Conservation (phyloP, 2,329 filamentous ascomycete genomes). For the Penicillium sp. region DNA sequence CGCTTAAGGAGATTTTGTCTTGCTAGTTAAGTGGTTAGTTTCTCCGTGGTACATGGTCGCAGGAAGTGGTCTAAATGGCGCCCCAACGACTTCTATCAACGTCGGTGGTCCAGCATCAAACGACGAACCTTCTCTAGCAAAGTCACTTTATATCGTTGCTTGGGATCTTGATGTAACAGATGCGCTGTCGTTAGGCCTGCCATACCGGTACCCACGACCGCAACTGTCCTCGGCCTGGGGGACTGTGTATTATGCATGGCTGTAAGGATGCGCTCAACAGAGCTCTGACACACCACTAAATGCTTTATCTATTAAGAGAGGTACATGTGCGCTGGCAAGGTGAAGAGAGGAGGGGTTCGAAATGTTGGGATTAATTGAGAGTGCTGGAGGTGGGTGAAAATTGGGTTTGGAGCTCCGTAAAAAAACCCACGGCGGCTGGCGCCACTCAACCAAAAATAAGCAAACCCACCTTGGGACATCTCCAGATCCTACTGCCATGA, state of each 20-base stretch:
- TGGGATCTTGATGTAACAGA: constrained; percentile 47
- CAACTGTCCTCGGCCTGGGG: constrained; percentile 34
- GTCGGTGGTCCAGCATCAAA: not conserved
- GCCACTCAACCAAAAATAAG: too few species aligned
- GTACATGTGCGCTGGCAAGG: too few species aligned
- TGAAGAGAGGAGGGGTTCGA: too few species aligned
- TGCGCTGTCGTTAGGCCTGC: constrained; percentile 54
- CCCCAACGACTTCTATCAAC: not conserved
- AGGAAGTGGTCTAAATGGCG: not conserved
- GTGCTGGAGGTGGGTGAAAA: too few species aligned
- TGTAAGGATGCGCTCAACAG: not conserved
- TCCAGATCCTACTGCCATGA: too few species aligned
- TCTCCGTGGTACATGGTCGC: not conserved
- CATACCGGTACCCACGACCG: constrained; percentile 55
- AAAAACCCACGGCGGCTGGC: too few species aligned
- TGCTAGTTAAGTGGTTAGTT: constrained; percentile 36
- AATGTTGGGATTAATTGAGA: too few species aligned
- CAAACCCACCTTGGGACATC: too few species aligned
- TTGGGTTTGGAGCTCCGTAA: too few species aligned
- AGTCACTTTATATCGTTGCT: constrained; percentile 47
- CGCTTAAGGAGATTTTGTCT: constrained; percentile 49
- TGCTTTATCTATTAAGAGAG: not conserved
- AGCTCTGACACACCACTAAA: not conserved
- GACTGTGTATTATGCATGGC: constrained; percentile 5
- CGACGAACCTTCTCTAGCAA: constrained; percentile 51